phyloP scores from a whole-genome alignment of 768 basidiomycete species.

The Agrocybe praecox region DNA sequence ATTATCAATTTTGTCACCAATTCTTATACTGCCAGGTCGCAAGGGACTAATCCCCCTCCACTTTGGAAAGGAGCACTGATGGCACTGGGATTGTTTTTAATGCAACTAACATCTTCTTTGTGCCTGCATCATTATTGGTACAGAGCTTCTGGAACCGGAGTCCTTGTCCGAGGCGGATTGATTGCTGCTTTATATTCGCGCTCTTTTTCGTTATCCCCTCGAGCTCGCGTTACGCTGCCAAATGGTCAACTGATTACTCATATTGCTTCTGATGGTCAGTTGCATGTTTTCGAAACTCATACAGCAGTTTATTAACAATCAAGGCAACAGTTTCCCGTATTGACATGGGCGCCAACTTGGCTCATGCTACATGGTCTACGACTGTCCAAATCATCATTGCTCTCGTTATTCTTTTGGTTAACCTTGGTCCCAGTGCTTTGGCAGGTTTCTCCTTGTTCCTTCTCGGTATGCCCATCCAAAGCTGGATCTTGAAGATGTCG shows the following conservation, averaged over 20 bases:
- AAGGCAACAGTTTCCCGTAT: conserved; percentile 62
- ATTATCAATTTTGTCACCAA: conserved; percentile 69
- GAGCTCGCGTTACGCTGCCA: conserved; percentile 74
- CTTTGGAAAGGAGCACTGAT: conserved; percentile 68
- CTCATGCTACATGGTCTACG: conserved; percentile 78
- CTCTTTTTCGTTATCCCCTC: conserved; percentile 71
- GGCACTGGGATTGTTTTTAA: conserved; percentile 65
- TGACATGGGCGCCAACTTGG: conserved; percentile 80
- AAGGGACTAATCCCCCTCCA: conserved; percentile 34
- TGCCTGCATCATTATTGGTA: conserved; percentile 84
- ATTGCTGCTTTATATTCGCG: conserved; percentile 88
- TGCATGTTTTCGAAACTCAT: neutral
- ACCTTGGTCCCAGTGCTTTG: conserved; percentile 64
- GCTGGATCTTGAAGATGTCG: conserved; percentile 67
- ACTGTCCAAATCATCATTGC: conserved; percentile 78
- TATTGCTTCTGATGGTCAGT: conserved; percentile 74
- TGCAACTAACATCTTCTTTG: conserved; percentile 69
- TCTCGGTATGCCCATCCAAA: conserved; percentile 72
- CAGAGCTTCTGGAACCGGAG: conserved; percentile 68
- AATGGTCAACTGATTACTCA: conserved; percentile 94
- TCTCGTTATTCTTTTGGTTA: conserved; percentile 68
- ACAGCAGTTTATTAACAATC: neutral
- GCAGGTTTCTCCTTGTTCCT: conserved; percentile 63
- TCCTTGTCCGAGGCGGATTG: conserved; percentile 81
- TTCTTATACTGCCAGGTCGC: conserved; percentile 52